Conservation (phyloP, 2,329 filamentous ascomycete species). For the Elsinoe fawcettii region DNA sequence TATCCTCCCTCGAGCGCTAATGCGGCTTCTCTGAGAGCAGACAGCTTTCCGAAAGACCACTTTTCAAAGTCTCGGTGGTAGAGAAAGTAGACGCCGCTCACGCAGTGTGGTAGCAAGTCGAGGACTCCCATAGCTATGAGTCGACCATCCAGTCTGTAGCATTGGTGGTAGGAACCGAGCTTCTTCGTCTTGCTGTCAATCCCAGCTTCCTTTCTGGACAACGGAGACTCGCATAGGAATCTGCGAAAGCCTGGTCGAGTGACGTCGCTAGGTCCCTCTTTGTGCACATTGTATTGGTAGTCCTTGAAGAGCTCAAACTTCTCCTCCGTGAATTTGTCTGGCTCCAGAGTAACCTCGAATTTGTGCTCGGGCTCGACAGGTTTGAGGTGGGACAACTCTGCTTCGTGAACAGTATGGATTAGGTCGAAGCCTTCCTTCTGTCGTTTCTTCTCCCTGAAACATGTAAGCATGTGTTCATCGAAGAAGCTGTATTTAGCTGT, state of each 20-base stretch:
- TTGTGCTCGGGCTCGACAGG: slow-evolving; percentile 53
- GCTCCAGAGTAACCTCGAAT: slow-evolving; percentile 63
- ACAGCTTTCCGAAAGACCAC: slow-evolving; percentile 65
- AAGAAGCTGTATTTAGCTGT: slow-evolving; percentile 25
- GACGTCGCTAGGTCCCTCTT: slow-evolving; percentile 55
- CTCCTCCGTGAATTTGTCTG: slow-evolving; percentile 63
- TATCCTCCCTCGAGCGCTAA: slow-evolving; percentile 63
- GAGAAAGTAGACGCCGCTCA: slow-evolving; percentile 77
- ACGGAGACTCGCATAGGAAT: slow-evolving; percentile 66
- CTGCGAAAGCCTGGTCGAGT: slow-evolving; percentile 55
- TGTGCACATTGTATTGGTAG: slow-evolving; percentile 67
- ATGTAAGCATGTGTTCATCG: background rate
- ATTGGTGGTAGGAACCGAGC: slow-evolving; percentile 72
- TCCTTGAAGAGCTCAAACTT: slow-evolving; percentile 66
- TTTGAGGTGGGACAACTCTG: slow-evolving; percentile 50
- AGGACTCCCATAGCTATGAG: slow-evolving; percentile 70
- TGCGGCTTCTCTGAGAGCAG: slow-evolving; percentile 64
- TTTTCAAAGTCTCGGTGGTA: slow-evolving; percentile 68
- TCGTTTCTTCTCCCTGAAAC: slow-evolving; percentile 48
- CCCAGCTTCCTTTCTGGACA: slow-evolving; percentile 41
- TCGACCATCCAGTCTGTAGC: slow-evolving; percentile 68
- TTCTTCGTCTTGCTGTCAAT: slow-evolving; percentile 46
- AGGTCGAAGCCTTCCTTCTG: slow-evolving; percentile 63
- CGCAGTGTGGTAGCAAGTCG: slow-evolving; percentile 66
- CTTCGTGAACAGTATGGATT: slow-evolving; percentile 59